A percentile compares a stretch with the other conserved stretches of the same genome.
Evolutionary conservation across 352 stramenopile genomes (phyloP).

Genomic region (Pythium volutum): DNA sequence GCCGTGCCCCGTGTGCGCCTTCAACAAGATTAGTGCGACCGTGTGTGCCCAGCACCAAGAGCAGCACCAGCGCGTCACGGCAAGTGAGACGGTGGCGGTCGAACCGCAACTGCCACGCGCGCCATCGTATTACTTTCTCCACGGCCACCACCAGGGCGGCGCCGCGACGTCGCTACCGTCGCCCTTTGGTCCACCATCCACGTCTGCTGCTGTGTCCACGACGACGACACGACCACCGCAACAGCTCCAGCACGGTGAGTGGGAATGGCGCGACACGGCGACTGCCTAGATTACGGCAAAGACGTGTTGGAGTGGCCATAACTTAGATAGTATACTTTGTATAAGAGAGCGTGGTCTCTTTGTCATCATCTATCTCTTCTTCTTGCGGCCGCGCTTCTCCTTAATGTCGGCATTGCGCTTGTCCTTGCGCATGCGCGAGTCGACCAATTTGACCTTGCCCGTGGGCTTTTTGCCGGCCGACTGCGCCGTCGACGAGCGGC

Average conservation of each 20-base stretch:
- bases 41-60: constrained; percentile 31
- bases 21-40: constrained; percentile 71
- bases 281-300: constrained; percentile 24
- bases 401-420: constrained; percentile 86
- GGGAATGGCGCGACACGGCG: constrained; percentile 14
- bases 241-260: constrained; percentile 14
- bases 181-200: background rate
- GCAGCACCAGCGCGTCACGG: background rate
- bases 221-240: background rate
- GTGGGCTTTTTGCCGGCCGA: constrained; percentile 74
- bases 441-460: constrained; percentile 96
- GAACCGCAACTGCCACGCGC: constrained; percentile 6
- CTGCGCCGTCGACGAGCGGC: constrained; percentile 43
- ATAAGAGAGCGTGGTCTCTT: background rate
- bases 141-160: constrained; percentile 22
- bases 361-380: constrained; percentile 62
- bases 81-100: background rate
- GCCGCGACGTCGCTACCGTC: background rate
- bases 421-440: constrained; percentile 98
- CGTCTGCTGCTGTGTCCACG: background rate
- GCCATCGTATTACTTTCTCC: constrained; percentile 56
- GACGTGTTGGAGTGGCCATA: constrained; percentile 40
- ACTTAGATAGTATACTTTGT: constrained; percentile 47
- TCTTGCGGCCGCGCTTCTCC: constrained; percentile 82
- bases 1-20: constrained; percentile 77